Evolutionary conservation across 805 yeast genomes (phyloP), one percentile per base, ranked within the genome.

Genomic region (Cephaloascus albidus): DNA sequence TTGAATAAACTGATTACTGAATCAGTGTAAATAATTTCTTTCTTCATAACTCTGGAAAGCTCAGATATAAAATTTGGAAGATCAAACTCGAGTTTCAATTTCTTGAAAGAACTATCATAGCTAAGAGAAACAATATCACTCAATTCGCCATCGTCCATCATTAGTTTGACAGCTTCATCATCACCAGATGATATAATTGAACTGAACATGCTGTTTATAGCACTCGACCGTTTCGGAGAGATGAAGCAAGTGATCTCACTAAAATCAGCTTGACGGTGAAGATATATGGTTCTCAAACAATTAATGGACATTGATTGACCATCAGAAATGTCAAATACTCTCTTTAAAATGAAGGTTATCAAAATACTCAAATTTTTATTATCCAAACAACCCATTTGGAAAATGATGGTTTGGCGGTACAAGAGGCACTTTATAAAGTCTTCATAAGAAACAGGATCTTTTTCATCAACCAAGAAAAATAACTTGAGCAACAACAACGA

Each of bases 311-410:
- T 23, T 6, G 28, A 23, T 8, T 23, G 28, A 12, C 12, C 28
- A 8, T 23, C 10, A 23, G 10, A 8, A 12, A 23, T 23, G 16
- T 31, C 33, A 16, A 10, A n/a, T 10, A 26, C 14, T 26, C 12
- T 26, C 30, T 40, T 42, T 12, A 53, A 38, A 14, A 60, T 37
- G 16, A 53, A 43, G 5, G 57, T 53, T 12, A 68, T 48, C 14
- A 71, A 42, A 33, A 58, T 55, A 0, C 63, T 52, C 14, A 64
- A 42, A 20, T 55, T 57, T n/a, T 57, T 56, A 40, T 53, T 56
- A 15, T 56, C 53, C 16, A 74, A 43, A 3, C 57, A 49, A 1
- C 55, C 66, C 4, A 42, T 42, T n/a, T 52, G 51, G 28, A 63
- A 49, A n/a, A 63, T 43, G 4, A 53, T 44, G 6, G 54, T 49